Conservation (phyloP, 345 rosid genomes). For the Camelina sativa region DNA sequence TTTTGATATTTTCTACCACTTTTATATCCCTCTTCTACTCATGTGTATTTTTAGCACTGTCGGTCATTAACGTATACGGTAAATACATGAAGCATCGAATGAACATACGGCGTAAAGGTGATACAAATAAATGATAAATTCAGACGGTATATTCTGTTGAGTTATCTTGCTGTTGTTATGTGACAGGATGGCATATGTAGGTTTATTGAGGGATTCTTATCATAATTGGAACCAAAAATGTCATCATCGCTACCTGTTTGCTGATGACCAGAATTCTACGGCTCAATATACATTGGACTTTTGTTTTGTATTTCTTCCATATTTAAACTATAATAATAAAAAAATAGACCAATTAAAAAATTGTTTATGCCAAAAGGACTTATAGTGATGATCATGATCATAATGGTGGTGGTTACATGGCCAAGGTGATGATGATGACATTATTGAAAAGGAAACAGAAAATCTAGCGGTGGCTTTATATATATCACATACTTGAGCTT, state of each 20-base stretch:
- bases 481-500: constrained; percentile 43
- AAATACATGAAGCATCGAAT: background rate
- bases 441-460: constrained; percentile 40
- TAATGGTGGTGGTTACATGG: constrained; percentile 34
- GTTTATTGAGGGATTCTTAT: constrained; percentile 17
- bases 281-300: constrained; percentile 21
- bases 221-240: constrained; percentile 7
- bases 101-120: constrained; percentile 20
- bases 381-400: constrained; percentile 13
- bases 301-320: background rate
- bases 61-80: background rate
- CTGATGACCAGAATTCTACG: constrained; percentile 27
- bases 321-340: constrained; percentile 12
- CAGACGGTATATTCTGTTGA: background rate
- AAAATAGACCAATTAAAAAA: constrained; percentile 37
- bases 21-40: background rate
- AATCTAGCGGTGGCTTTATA: constrained; percentile 42
- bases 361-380: constrained; percentile 10
- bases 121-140: background rate
- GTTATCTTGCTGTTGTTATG: background rate
- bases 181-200: constrained; percentile 21
- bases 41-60: background rate
- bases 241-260: constrained; percentile 29
- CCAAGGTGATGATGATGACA: constrained; percentile 37
- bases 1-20: background rate